Evolutionary conservation across 139 green algal genomes (phyloP).

Genomic region (Chlorella sorokiniana): DNA sequence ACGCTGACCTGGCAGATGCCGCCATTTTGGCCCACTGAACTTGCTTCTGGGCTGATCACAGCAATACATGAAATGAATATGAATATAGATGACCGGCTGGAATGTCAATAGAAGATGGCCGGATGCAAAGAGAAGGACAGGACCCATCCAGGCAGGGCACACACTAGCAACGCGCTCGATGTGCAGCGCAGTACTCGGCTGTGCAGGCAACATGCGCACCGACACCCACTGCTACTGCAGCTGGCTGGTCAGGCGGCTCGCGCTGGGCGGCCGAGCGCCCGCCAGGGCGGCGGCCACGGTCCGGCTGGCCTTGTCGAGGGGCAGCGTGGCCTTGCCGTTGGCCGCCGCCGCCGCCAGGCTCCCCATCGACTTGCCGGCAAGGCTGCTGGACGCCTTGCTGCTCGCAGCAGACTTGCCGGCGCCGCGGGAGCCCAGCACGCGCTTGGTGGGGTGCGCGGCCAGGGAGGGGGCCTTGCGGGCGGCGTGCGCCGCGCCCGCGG

Average conservation of each 20-base stretch:
- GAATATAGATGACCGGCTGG: too few relatives aligned
- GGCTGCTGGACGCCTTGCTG: not conserved
- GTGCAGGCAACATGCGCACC: too few relatives aligned
- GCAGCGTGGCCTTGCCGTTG: conserved; percentile 13
- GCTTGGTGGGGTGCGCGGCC: not conserved
- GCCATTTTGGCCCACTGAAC: too few relatives aligned
- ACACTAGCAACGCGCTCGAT: too few relatives aligned
- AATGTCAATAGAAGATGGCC: too few relatives aligned
- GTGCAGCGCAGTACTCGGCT: too few relatives aligned
- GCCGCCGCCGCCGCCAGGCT: not conserved
- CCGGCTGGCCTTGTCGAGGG: conserved; percentile 19
- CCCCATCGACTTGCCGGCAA: not conserved
- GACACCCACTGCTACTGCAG: conserved; percentile 6
- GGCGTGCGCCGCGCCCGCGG: not conserved
- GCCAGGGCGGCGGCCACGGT: not conserved
- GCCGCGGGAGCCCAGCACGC: not conserved
- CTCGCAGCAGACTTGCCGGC: not conserved
- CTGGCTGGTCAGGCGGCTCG: conserved; percentile 3
- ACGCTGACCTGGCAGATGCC: too few relatives aligned
- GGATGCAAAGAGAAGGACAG: too few relatives aligned
- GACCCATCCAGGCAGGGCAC: too few relatives aligned
- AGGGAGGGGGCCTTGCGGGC: conserved; percentile 12
- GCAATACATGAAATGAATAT: too few relatives aligned
- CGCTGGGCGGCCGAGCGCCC: not conserved
- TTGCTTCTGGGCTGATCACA: too few relatives aligned